phyloP scores from a whole-genome alignment of 805 yeast species.

The Hanseniaspora clermontiae region DNA sequence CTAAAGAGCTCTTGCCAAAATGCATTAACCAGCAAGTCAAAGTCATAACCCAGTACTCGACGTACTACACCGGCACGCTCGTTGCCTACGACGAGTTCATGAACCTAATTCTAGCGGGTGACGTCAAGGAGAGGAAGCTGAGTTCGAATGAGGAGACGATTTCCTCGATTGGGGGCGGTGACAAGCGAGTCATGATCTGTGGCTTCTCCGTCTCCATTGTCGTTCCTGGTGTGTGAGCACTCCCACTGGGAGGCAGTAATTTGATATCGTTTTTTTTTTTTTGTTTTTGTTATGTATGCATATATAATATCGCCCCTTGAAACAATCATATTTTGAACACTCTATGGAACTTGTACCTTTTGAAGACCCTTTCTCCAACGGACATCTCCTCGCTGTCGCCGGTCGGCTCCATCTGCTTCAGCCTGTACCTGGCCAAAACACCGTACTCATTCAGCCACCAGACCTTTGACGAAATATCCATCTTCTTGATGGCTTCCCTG shows the following conservation, averaged over 20 bases:
- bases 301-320: background rate
- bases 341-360: conserved; percentile 5
- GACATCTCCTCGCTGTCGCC: conserved; percentile 12
- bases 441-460: conserved; percentile 39
- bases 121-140: conserved; percentile 20
- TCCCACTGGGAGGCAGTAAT: no score
- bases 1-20: conserved; percentile 78
- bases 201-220: conserved; percentile 65
- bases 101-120: conserved; percentile 77
- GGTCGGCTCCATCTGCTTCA: conserved; percentile 30
- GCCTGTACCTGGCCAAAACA: conserved; percentile 19
- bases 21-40: conserved; percentile 69
- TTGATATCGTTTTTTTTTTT: no score
- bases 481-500: conserved; percentile 41
- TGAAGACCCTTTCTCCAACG: conserved; percentile 10
- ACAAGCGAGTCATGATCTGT: conserved; percentile 53
- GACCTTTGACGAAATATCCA: conserved; percentile 48
- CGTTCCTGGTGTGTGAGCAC: conserved; percentile 38
- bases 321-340: background rate
- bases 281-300: no score
- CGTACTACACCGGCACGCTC: conserved; percentile 78
- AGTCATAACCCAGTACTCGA: conserved; percentile 50
- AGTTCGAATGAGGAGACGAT: conserved; percentile 4
- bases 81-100: conserved; percentile 94
- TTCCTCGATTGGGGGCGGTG: conserved; percentile 21